phyloP scores from a whole-genome alignment of 805 yeast species.

The Lachancea meyersii region DNA sequence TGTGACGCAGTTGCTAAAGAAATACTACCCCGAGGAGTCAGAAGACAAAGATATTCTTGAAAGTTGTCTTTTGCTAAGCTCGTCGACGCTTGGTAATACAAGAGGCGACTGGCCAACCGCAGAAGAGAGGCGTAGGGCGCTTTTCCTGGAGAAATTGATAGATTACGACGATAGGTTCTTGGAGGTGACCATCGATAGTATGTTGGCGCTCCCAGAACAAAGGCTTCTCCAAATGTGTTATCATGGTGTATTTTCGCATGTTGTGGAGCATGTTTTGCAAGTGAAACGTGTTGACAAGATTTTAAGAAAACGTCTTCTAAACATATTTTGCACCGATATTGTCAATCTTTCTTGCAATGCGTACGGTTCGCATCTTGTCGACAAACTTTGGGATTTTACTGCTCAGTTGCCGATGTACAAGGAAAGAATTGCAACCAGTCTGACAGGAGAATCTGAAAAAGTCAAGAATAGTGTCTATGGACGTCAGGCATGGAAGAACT shows the following conservation, averaged over 20 bases:
- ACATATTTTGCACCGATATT: slow-evolving; percentile 51
- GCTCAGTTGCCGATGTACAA: slow-evolving; percentile 73
- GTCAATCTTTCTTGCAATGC: slow-evolving; percentile 70
- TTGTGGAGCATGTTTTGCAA: slow-evolving; percentile 61
- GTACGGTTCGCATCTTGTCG: slow-evolving; percentile 87
- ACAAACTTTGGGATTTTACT: slow-evolving; percentile 75
- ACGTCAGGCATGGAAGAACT: slow-evolving; percentile 88
- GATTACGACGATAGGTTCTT: slow-evolving; percentile 59
- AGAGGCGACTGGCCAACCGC: slow-evolving; percentile 90
- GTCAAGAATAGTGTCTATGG: slow-evolving; percentile 88
- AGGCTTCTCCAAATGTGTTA: slow-evolving; percentile 65
- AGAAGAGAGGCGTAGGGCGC: slow-evolving; percentile 73
- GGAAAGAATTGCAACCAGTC: slow-evolving; percentile 72
- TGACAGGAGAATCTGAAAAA: slow-evolving; percentile 50
- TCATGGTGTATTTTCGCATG: slow-evolving; percentile 89
- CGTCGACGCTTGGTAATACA: slow-evolving; percentile 75
- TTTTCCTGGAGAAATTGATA: slow-evolving; percentile 68
- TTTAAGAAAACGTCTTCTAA: slow-evolving; percentile 61
- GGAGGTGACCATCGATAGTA: slow-evolving; percentile 50
- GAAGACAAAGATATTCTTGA: slow-evolving; percentile 50
- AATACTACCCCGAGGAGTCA: slow-evolving; percentile 37
- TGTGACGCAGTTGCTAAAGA: slow-evolving; percentile 42
- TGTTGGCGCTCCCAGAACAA: slow-evolving; percentile 55
- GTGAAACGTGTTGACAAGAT: slow-evolving; percentile 45
- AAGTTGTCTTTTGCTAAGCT: slow-evolving; percentile 54